Conservation (phyloP, 768 basidiomycete species). For the Lentinula detonsa region DNA sequence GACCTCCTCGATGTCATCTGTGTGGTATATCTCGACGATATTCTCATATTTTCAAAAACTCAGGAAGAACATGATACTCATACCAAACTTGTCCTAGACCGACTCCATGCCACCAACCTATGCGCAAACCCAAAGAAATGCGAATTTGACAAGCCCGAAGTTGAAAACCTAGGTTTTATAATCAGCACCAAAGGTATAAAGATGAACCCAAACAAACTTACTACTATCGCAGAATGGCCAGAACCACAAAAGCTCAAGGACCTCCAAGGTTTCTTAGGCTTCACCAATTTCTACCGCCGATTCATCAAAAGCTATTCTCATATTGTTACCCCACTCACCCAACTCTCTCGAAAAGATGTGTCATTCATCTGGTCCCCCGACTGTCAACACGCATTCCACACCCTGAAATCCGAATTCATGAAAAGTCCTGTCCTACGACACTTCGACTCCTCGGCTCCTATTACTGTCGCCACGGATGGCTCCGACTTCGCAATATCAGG, state of each 20-base stretch:
- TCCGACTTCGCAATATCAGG: slow-evolving; percentile 15
- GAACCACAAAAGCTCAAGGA: slow-evolving; percentile 23
- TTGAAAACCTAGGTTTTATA: slow-evolving; percentile 9
- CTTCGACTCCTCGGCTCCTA: too few species aligned
- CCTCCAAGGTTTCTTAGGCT: slow-evolving; percentile 34
- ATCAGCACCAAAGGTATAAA: slow-evolving; percentile 17
- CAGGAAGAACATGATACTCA: slow-evolving; percentile 14
- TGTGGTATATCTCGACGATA: slow-evolving; percentile 24
- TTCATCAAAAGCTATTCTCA: slow-evolving; percentile 22
- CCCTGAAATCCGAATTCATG: too few species aligned
- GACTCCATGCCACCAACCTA: slow-evolving; percentile 19
- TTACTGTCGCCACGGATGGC: slow-evolving; percentile 8
- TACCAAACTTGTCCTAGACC: slow-evolving; percentile 14
- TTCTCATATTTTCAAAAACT: slow-evolving; percentile 30
- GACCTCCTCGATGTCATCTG: slow-evolving; percentile 18
- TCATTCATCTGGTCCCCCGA: slow-evolving; percentile 19
- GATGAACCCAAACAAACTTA: slow-evolving; percentile 33
- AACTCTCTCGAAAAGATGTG: slow-evolving; percentile 18
- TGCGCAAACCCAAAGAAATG: slow-evolving; percentile 31
- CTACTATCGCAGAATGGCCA: slow-evolving; percentile 31
- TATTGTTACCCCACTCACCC: slow-evolving; percentile 20
- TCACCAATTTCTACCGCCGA: slow-evolving; percentile 14
- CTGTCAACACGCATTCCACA: too few species aligned
- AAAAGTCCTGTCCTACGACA: too few species aligned
- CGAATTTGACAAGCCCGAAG: slow-evolving; percentile 15